Evolutionary conservation across 2,329 filamentous ascomycete species (phyloP).

Genomic region (Orbilia brochopaga): DNA sequence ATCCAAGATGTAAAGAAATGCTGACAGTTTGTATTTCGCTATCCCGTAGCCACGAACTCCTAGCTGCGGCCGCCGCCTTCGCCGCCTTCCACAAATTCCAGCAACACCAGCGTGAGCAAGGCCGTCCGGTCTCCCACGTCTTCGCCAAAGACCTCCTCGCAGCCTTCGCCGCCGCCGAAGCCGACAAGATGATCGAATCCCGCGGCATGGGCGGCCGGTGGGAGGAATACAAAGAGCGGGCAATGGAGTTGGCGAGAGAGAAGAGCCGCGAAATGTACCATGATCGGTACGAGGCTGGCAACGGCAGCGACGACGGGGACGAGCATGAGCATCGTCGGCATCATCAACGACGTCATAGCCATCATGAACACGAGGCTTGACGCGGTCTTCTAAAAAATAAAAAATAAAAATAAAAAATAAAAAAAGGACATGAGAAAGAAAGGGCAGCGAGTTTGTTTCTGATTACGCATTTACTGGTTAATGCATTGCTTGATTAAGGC

Average conservation of each 20-base stretch:
- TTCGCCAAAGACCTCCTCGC: constrained; percentile 80
- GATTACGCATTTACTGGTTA: too few species aligned
- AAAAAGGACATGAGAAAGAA: too few species aligned
- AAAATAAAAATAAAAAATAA: too few species aligned
- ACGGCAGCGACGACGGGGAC: constrained; percentile 9
- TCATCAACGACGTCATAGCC: constrained; percentile 6
- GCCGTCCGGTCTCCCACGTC: constrained; percentile 72
- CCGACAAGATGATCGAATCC: constrained; percentile 76
- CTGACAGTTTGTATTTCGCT: constrained; percentile 5
- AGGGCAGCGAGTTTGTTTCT: too few species aligned
- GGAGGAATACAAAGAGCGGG: constrained; percentile 28
- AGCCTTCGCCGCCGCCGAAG: constrained; percentile 75
- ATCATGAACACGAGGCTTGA: constrained; percentile 14
- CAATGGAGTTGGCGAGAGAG: constrained; percentile 27
- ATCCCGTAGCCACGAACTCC: constrained; percentile 71
- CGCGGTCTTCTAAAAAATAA: too few species aligned
- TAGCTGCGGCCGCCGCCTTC: constrained; percentile 79
- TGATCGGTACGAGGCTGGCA: constrained; percentile 18
- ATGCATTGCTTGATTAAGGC: too few species aligned
- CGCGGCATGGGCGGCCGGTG: constrained; percentile 65
- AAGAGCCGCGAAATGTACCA: constrained; percentile 37
- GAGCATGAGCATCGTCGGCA: constrained; percentile 5
- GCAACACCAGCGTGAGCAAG: constrained; percentile 73
- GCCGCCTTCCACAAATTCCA: constrained; percentile 79
- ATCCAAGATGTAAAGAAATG: neutral